Evolutionary conservation across 805 yeast species (phyloP), one percentile per base, ranked within the genome.

Genomic region (Ogataea populi-albae): DNA sequence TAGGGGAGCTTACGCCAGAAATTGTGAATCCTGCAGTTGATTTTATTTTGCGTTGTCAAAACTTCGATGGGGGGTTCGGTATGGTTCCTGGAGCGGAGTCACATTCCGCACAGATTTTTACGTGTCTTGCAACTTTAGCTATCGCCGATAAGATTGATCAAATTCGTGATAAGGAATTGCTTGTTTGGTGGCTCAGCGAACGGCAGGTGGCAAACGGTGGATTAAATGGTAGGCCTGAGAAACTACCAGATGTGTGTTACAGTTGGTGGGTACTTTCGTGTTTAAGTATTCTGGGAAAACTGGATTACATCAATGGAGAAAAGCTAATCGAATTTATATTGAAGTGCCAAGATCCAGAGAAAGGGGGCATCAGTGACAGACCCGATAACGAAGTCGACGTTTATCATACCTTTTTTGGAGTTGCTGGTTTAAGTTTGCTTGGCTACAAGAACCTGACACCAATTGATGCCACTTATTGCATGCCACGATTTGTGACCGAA

Each of bases 61-160:
- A 93, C 58, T 91, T 87, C 55, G 98, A 93, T 57, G 99, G 98
- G 3, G 96, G 95, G 0, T 93, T 84, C 67, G 98, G 98, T 0
- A 67, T 86, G 61, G 77, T 78, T 6, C 98, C 98, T 0, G 96
- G 96, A 1, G 91, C 95, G 0, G 99, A 93, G 59, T 79, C 91
- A 30, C 99, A 93, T 59, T 81, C 95, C 1, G 97, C 96, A 0
- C 95, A 86, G 58, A 84, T 81, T 0, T 88, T 87, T 50, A 86
- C 94, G 0, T 88, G 95, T 43, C 57, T 93, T 1, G 98, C 83
- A 1, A 72, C 94, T 0, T 65, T 93, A 30, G 84, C 88, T 2
- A 81, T 93, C 8, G 69, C 77, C 10, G 73, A 73, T 30, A 62
- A 69, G 12, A 57, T 91, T 17, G 78, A 83, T 47, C 43, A 54